Conservation (phyloP, 805 yeast species). For the Cyberlindnera petersonii region DNA sequence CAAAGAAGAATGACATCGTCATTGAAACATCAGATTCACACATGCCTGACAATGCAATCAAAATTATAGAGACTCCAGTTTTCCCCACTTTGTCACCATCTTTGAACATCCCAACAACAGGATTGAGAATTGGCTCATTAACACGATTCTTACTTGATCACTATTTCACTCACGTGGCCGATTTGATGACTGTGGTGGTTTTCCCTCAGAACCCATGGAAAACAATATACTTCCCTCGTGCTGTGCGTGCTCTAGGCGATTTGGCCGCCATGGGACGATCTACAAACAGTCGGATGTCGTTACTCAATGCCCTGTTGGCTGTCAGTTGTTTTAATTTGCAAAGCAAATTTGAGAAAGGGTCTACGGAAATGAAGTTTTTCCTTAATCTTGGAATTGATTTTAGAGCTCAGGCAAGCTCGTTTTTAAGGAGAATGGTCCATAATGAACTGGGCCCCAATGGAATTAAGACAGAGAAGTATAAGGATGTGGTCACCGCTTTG, state of each 20-base stretch:
- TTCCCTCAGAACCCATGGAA: conserved; percentile 84
- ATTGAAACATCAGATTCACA: conserved; percentile 34
- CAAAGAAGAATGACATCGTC: conserved; percentile 11
- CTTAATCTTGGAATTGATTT: conserved; percentile 69
- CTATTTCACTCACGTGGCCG: conserved; percentile 74
- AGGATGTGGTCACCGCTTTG: conserved; percentile 78
- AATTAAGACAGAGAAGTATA: conserved; percentile 55
- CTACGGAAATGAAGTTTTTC: conserved; percentile 66
- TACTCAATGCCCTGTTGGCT: conserved; percentile 74
- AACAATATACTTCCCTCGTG: conserved; percentile 79
- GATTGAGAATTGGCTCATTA: conserved; percentile 62
- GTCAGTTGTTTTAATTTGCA: conserved; percentile 79
- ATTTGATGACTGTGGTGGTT: conserved; percentile 68
- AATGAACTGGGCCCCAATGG: conserved; percentile 35
- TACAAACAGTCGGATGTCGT: conserved; percentile 70
- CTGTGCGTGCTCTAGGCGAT: conserved; percentile 79
- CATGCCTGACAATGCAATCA: conserved; percentile 47
- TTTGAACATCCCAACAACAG: conserved; percentile 51
- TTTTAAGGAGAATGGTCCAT: conserved; percentile 54
- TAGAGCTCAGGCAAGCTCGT: conserved; percentile 68
- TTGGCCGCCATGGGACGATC: conserved; percentile 69
- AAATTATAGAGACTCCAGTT: conserved; percentile 34
- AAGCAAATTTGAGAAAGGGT: conserved; percentile 62
- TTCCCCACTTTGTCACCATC: conserved; percentile 30
- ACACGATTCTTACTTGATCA: conserved; percentile 69